These are phyloP conservation scores for Penicillium sp. DNA, from an alignment of 2,329 filamentous ascomycete species.

Conservation along the genomic window DNA sequence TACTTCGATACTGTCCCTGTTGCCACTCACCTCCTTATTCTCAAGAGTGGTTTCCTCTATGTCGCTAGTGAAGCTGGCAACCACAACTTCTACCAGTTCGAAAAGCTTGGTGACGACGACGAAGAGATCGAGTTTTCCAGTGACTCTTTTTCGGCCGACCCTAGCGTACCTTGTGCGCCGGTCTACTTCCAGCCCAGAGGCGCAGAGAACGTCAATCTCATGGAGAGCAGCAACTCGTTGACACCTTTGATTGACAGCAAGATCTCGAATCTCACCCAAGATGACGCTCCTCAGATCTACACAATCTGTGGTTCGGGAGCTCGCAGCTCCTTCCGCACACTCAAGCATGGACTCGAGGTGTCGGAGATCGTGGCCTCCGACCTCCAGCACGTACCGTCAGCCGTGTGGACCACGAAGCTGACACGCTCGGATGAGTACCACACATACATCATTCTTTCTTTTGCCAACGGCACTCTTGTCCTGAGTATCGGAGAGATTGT, in stretches of 20 bases:
- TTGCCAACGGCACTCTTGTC: conserved; percentile 85
- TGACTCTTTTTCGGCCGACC: conserved; percentile 77
- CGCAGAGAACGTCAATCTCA: conserved; percentile 77
- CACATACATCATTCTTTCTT: conserved; percentile 93
- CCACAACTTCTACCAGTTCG: conserved; percentile 94
- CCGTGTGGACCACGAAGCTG: conserved; percentile 94
- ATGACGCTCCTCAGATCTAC: conserved; percentile 96
- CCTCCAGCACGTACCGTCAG: conserved; percentile 81
- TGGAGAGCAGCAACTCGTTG: conserved; percentile 83
- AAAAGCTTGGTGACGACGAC: conserved; percentile 94
- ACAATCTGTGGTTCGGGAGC: conserved; percentile 86
- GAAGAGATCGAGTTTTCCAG: conserved; percentile 85
- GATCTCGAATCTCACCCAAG: conserved; percentile 83
- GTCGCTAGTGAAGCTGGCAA: conserved; percentile 91
- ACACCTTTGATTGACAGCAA: conserved; percentile 91
- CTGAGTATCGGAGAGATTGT: conserved; percentile 96
- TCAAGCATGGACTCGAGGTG: conserved; percentile 91
- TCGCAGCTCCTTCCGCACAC: conserved; percentile 83
- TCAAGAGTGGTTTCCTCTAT: conserved; percentile 95
- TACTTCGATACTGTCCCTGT: conserved; percentile 97
- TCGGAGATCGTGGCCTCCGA: conserved; percentile 95
- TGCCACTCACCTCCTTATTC: conserved; percentile 81
- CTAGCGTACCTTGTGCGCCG: conserved; percentile 69
- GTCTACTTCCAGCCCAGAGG: conserved; percentile 82
- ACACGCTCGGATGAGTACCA: conserved; percentile 81